phyloP scores from a whole-genome alignment of 1,284 basidiomycete genomes.

The Sporisorium reilianum region DNA sequence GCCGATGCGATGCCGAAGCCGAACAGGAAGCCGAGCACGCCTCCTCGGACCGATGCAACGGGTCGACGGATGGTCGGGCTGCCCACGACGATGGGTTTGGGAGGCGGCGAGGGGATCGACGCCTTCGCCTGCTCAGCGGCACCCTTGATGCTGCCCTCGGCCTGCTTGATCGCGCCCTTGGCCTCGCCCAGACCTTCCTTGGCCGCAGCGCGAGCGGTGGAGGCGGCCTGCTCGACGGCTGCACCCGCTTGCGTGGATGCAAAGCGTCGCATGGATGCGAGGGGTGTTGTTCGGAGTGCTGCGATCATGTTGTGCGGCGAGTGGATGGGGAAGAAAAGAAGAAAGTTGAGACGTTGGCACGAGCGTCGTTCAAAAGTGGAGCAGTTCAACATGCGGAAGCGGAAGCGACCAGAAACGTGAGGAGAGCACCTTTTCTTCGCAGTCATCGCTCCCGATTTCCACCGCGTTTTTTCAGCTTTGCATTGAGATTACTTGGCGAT shows the following conservation, averaged over 20 bases:
- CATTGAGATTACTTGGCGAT: neutral
- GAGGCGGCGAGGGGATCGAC: constrained; percentile 24
- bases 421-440: constrained; percentile 1
- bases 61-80: constrained; percentile 40
- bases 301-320: constrained; percentile 14
- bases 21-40: constrained; percentile 84
- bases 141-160: constrained; percentile 23
- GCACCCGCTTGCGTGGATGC: constrained; percentile 25
- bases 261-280: constrained; percentile 10
- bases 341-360: constrained; percentile 15
- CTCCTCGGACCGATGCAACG: constrained; percentile 44
- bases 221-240: constrained; percentile 26
- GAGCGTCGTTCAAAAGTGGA: constrained; percentile 15
- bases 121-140: constrained; percentile 26
- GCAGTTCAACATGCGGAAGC: neutral
- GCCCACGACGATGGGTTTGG: constrained; percentile 39
- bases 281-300: constrained; percentile 15
- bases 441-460: constrained; percentile 26
- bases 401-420: too few relatives aligned
- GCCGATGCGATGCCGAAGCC: constrained; percentile 84
- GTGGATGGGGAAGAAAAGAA: neutral
- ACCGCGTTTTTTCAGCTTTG: constrained; percentile 5
- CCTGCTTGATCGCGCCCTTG: constrained; percentile 29
- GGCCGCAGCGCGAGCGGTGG: constrained; percentile 16
- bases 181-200: constrained; percentile 26